These are phyloP conservation scores for Podosphaera aphanis DNA, from an alignment of 2,329 filamentous ascomycete species.

Conservation along the genomic window DNA sequence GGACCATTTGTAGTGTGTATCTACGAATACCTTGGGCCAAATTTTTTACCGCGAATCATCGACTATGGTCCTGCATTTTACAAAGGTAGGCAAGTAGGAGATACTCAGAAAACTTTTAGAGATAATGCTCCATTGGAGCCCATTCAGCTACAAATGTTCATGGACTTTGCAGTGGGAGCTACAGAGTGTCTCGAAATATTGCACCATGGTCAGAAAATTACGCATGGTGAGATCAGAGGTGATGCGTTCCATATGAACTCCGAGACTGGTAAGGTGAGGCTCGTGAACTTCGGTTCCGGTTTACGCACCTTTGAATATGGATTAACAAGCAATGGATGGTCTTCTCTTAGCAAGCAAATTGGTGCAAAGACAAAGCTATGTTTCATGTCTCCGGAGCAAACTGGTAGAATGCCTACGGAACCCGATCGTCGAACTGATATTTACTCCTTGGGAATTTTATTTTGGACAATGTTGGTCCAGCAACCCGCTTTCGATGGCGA, in stretches of 20 bases:
- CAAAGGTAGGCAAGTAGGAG: slow-evolving; percentile 26
- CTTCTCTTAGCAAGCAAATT: slow-evolving; percentile 53
- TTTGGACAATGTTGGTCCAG: slow-evolving; percentile 67
- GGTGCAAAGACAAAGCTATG: slow-evolving; percentile 75
- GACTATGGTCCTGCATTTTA: slow-evolving; percentile 60
- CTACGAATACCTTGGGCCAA: slow-evolving; percentile 53
- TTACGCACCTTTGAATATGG: slow-evolving; percentile 76
- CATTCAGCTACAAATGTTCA: slow-evolving; percentile 53
- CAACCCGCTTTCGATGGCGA: slow-evolving; percentile 58
- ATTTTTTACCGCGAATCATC: slow-evolving; percentile 46
- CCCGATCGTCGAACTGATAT: slow-evolving; percentile 84
- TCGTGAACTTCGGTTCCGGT: slow-evolving; percentile 70
- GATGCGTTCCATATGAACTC: slow-evolving; percentile 76
- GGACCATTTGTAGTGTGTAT: slow-evolving; percentile 52
- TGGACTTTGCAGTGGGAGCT: slow-evolving; percentile 79
- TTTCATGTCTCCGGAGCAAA: slow-evolving; percentile 87
- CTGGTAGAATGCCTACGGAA: slow-evolving; percentile 73
- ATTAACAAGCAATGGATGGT: slow-evolving; percentile 68
- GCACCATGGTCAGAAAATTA: slow-evolving; percentile 64
- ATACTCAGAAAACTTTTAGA: slow-evolving; percentile 17
- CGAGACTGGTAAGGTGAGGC: slow-evolving; percentile 47
- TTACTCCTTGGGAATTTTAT: slow-evolving; percentile 71
- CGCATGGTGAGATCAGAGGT: slow-evolving; percentile 75
- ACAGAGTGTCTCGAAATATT: slow-evolving; percentile 68
- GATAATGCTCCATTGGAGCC: slow-evolving; percentile 24